phyloP scores from a whole-genome alignment of 306 rosid genomes.

The Canavalia ensiformis region DNA sequence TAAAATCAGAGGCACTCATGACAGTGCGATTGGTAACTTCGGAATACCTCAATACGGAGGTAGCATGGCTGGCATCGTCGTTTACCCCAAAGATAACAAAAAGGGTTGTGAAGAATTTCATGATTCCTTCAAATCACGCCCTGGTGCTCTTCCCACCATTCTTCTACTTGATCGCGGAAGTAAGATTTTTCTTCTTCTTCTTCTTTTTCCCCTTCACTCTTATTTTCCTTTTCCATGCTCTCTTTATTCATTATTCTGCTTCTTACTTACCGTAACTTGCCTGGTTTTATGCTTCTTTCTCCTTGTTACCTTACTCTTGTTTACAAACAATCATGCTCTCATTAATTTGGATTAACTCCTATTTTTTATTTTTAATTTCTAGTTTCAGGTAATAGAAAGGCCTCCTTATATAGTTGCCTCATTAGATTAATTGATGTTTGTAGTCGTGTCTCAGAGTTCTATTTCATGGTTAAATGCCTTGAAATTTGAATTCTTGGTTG shows the following conservation, averaged over 20 bases:
- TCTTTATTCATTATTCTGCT: too few relatives aligned
- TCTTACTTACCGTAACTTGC: too few relatives aligned
- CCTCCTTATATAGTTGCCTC: too few relatives aligned
- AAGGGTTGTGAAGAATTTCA: conserved; percentile 87
- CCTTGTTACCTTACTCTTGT: too few relatives aligned
- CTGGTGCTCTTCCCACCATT: conserved; percentile 93
- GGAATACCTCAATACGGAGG: conserved; percentile 99
- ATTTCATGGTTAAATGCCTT: background rate
- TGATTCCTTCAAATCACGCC: conserved; percentile 73
- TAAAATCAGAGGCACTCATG: conserved; percentile 74
- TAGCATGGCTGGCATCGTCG: conserved; percentile 91
- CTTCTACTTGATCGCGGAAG: conserved; percentile 98
- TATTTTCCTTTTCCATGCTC: background rate
- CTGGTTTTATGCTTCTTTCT: too few relatives aligned
- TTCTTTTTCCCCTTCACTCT: background rate
- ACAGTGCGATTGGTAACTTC: conserved; percentile 97
- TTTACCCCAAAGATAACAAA: conserved; percentile 83
- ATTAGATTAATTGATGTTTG: background rate
- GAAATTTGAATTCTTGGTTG: background rate
- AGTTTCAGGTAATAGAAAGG: too few relatives aligned
- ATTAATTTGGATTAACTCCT: too few relatives aligned
- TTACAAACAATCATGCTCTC: too few relatives aligned
- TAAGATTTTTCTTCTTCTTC: conserved; percentile 46
- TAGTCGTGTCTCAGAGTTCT: background rate
- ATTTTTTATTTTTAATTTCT: too few relatives aligned